phyloP scores from a whole-genome alignment of 176 grass and related monocot genomes.

The Pontederia paniculata region DNA sequence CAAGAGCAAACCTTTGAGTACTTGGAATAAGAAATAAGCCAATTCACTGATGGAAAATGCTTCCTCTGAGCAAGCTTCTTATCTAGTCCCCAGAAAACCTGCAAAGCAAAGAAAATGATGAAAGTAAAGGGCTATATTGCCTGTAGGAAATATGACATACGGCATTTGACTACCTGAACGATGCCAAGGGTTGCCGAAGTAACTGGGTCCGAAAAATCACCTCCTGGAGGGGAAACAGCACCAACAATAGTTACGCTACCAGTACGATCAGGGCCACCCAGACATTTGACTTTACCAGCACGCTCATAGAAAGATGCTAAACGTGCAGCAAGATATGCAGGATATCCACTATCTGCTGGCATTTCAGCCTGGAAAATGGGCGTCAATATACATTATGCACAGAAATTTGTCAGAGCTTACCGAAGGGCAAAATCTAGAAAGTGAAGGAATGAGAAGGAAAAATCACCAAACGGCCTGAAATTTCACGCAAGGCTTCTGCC shows the following conservation, averaged over 20 bases:
- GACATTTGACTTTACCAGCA: slow-evolving; percentile 96
- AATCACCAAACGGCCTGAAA: slow-evolving; percentile 46
- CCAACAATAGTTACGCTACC: slow-evolving; percentile 99
- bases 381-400: no score
- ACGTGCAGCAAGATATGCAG: slow-evolving; percentile 91
- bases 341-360: slow-evolving; percentile 98
- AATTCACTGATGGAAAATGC: slow-evolving; percentile 98
- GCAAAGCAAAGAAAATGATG: slow-evolving; percentile 10
- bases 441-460: not conserved
- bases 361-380: slow-evolving; percentile 99
- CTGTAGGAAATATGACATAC: slow-evolving; percentile 1
- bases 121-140: not conserved
- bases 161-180: slow-evolving; percentile 52
- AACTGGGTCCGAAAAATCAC: slow-evolving; percentile 98
- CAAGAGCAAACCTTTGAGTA: slow-evolving; percentile 59
- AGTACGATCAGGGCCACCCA: slow-evolving; percentile 79
- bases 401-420: not conserved
- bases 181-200: slow-evolving; percentile 94
- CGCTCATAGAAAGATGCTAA: slow-evolving; percentile 96
- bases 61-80: slow-evolving; percentile 99
- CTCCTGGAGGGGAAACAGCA: slow-evolving; percentile 88
- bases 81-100: slow-evolving; percentile 98
- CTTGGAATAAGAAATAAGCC: slow-evolving; percentile 99
- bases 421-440: slow-evolving; percentile 4
- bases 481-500: no score